phyloP scores from a whole-genome alignment of 768 basidiomycete genomes.

The Tricholoma furcatifolium region DNA sequence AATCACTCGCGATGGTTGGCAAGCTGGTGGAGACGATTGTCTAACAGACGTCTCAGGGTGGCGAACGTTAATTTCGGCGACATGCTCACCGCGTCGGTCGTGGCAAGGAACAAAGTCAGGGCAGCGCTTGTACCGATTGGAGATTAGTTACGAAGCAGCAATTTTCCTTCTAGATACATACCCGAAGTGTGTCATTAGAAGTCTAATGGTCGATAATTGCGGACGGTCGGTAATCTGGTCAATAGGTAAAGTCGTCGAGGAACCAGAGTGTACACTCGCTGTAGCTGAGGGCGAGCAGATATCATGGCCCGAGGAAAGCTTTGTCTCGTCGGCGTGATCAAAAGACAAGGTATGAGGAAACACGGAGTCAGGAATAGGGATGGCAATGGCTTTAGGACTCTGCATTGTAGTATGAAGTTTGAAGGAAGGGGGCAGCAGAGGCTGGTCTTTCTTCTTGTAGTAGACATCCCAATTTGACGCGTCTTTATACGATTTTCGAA shows the following conservation, averaged over 20 bases:
- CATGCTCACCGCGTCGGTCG: constrained; percentile 73
- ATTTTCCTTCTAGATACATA: constrained; percentile 22
- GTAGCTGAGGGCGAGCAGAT: constrained; percentile 19
- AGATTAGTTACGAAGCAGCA: constrained; percentile 6
- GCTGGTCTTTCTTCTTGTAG: constrained; percentile 1
- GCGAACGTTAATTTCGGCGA: background rate
- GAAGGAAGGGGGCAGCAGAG: background rate
- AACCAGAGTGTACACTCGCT: constrained; percentile 26
- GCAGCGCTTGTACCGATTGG: constrained; percentile 53
- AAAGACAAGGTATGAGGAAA: background rate
- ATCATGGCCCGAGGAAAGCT: background rate
- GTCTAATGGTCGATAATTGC: constrained; percentile 51
- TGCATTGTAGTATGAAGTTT: constrained; percentile 4
- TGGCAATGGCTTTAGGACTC: background rate
- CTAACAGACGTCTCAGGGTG: constrained; percentile 23
- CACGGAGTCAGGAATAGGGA: background rate
- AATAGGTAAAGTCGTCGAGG: constrained; percentile 29
- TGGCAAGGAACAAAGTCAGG: constrained; percentile 79
- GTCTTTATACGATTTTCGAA: constrained; percentile 28
- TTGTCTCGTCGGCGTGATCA: background rate
- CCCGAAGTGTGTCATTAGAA: constrained; percentile 71
- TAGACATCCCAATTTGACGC: constrained; percentile 7
- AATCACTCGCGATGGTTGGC: constrained; percentile 74
- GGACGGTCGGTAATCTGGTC: constrained; percentile 14
- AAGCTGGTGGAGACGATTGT: constrained; percentile 80